phyloP scores from a whole-genome alignment of 768 basidiomycete genomes.

The Boletus eberwhitei region DNA sequence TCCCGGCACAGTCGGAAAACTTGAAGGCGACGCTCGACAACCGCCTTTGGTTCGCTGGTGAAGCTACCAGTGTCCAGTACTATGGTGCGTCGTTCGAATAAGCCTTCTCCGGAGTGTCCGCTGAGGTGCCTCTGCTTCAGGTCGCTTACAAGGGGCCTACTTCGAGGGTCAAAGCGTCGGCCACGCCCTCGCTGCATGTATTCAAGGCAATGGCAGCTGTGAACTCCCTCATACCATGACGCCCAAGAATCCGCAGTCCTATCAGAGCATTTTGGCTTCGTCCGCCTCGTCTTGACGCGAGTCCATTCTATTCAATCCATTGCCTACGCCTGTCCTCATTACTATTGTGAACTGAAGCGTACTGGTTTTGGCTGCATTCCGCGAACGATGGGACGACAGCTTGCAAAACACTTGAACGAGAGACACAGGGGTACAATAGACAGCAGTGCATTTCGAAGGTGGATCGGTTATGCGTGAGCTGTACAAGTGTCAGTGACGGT shows the following conservation, averaged over 20 bases:
- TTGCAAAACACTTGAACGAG: neutral
- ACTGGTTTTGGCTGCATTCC: neutral
- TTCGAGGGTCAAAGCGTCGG: constrained; percentile 48
- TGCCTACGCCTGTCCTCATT: no score
- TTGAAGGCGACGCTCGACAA: constrained; percentile 49
- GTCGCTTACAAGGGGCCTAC: constrained; percentile 59
- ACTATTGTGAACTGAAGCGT: neutral
- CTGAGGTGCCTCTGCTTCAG: constrained; percentile 25
- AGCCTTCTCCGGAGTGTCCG: neutral
- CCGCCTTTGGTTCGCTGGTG: constrained; percentile 61
- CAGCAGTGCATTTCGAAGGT: no score
- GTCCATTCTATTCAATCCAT: neutral
- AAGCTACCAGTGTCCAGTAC: constrained; percentile 55
- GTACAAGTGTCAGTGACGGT: no score
- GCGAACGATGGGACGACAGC: neutral
- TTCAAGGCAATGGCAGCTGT: constrained; percentile 28
- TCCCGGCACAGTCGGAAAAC: constrained; percentile 51
- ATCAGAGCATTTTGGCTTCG: constrained; percentile 21
- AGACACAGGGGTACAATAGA: neutral
- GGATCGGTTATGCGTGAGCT: no score
- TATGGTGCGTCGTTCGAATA: constrained; percentile 45
- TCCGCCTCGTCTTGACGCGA: neutral
- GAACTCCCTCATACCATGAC: constrained; percentile 25
- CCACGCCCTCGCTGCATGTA: constrained; percentile 39
- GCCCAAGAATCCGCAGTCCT: constrained; percentile 34